Evolutionary conservation across 306 rosid species (phyloP).

Genomic region (Rosa chinensis): DNA sequence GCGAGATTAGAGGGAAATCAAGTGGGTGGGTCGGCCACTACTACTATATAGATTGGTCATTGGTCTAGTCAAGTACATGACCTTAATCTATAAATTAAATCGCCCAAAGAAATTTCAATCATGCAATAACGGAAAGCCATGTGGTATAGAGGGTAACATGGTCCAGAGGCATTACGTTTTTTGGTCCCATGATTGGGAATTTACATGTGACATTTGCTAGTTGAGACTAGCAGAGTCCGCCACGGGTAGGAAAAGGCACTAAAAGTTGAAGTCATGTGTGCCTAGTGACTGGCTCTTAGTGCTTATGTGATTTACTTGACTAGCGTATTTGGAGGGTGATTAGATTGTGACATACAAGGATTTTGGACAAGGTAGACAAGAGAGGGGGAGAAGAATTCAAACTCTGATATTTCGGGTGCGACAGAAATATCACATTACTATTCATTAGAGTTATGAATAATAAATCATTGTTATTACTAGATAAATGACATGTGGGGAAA

Average conservation of each 20-base stretch:
- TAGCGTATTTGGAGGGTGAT: conserved; percentile 11
- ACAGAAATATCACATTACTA: not conserved
- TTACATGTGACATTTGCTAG: not conserved
- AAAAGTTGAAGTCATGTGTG: conserved; percentile 6
- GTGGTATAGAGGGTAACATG: not conserved
- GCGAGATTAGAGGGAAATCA: conserved; percentile 77
- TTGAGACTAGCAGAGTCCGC: not conserved
- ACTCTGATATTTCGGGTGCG: not conserved
- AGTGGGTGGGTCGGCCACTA: conserved; percentile 38
- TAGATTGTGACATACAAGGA: not conserved
- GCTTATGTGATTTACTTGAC: not conserved
- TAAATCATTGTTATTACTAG: too few species aligned
- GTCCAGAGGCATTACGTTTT: not conserved
- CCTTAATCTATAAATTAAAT: not conserved
- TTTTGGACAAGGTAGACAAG: not conserved
- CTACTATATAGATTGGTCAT: not conserved
- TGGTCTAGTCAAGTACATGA: conserved; percentile 33
- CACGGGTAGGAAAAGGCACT: not conserved
- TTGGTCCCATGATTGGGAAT: not conserved
- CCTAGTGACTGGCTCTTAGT: not conserved
- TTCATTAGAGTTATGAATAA: too few species aligned
- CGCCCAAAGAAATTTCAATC: not conserved
- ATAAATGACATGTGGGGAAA: too few species aligned
- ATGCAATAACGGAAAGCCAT: not conserved
- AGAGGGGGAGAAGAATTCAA: not conserved